Base-by-base conservation (phyloP, 805 yeast genomes). In the Starmerella roubikii region DNA sequence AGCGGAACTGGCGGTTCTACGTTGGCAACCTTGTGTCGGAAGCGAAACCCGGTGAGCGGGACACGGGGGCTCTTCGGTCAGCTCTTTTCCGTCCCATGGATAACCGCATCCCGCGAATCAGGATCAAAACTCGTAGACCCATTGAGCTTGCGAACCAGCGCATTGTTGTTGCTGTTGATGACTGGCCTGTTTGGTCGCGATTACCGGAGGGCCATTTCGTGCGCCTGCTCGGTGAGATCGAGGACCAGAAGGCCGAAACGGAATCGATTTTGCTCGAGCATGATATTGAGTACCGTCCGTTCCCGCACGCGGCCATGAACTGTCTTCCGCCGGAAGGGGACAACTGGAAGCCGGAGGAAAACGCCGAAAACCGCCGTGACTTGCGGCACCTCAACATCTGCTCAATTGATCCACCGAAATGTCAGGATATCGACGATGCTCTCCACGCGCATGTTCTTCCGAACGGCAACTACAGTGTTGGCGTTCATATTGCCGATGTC, bases 381-480 rank as follows among this genome's bases (percentile, higher is more conserved):
- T 68, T 86, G 42, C 73, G 98, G 52, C 93, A 88, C 52, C 76
- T 83, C 54, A 65, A 84, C 35, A 82, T 91, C 30, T 91, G 99
- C 58, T 80, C 94, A 19, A 91, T 91, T 51, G 99, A 91, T 67
- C 99, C 99, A 9, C 96, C 96, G 2, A 78, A 80, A 23, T 88
- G 97, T 74, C 96, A 86, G 48, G 99, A 91, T 72, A 91, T 91
- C 53, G 99, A 91, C 65, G 95, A 91, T 65, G 98, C 99, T 1
- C 66, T 91, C 35, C 99, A 91, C 56, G 97, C 97, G 0, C 65
- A 70, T 46, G 56, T 57, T 38, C 67, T 91, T 35, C 85, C 94
- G 1, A 91, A 91, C 57, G 98, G 98, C 0, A 83, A 88, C 56
- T 85, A 72, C 66, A 94, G 91, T 58, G 94, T 91, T 40, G 99